These are phyloP conservation scores for Tolypocladium ophioglossoides DNA, from an alignment of 2,329 filamentous ascomycete species.

Conservation along the genomic window DNA sequence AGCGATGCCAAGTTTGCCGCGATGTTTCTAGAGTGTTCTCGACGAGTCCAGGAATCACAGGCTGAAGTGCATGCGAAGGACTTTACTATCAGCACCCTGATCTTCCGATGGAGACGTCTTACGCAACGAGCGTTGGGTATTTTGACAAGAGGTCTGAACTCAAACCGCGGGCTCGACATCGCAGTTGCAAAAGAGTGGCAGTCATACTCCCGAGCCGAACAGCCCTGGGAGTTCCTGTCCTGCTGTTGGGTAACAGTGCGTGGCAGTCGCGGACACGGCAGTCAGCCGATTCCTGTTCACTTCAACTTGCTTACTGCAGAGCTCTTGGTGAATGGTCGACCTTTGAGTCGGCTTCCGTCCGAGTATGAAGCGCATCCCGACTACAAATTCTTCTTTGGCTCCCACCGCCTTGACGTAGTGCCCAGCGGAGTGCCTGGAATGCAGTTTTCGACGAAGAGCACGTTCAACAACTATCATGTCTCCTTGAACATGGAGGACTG, in stretches of 20 bases:
- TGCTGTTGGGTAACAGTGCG: not conserved
- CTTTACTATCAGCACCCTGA: not conserved
- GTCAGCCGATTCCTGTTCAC: constrained; percentile 18
- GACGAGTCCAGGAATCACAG: not conserved
- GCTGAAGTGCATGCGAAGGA: not conserved
- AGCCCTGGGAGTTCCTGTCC: not conserved
- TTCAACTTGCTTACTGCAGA: constrained; percentile 40
- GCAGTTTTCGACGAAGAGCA: constrained; percentile 25
- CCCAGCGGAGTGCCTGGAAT: constrained; percentile 26
- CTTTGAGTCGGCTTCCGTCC: constrained; percentile 33
- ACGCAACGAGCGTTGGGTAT: not conserved
- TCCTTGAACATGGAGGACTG: constrained; percentile 19
- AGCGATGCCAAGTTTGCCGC: not conserved
- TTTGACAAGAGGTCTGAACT: not conserved
- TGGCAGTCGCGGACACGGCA: not conserved
- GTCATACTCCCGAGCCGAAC: not conserved
- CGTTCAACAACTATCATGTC: constrained; percentile 18
- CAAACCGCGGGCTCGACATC: not conserved
- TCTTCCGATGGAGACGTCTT: not conserved
- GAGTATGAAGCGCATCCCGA: constrained; percentile 28
- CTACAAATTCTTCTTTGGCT: constrained; percentile 34
- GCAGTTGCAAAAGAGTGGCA: not conserved
- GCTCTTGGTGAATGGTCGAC: constrained; percentile 40
- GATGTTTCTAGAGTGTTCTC: not conserved
- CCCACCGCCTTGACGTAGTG: constrained; percentile 29